Percentiles rank a stretch among this genome's conserved stretches.
Evolutionary conservation across 1,284 basidiomycete genomes (phyloP).

Genomic region (Coniferiporia weirii): DNA sequence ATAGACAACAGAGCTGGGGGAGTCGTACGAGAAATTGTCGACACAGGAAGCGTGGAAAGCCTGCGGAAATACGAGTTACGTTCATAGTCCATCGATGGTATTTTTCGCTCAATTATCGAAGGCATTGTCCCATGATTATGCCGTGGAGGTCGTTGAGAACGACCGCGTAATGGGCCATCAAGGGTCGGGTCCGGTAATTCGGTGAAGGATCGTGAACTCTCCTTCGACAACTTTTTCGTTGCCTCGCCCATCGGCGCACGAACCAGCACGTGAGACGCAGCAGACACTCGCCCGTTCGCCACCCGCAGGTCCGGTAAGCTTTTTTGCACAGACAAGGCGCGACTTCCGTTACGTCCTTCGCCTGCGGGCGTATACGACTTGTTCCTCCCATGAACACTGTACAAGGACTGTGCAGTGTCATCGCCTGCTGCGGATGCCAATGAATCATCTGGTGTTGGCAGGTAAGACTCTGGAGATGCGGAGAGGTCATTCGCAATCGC

Average conservation of each 20-base stretch:
- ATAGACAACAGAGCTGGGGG: constrained; percentile 71
- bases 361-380: constrained; percentile 48
- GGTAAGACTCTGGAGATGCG: constrained; percentile 48
- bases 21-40: constrained; percentile 63
- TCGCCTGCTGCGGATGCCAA: constrained; percentile 31
- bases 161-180: constrained; percentile 41
- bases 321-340: constrained; percentile 61
- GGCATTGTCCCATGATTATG: constrained; percentile 39
- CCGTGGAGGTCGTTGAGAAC: constrained; percentile 36
- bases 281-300: constrained; percentile 27
- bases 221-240: constrained; percentile 5
- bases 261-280: not conserved
- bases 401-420: constrained; percentile 12
- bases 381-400: constrained; percentile 47
- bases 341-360: constrained; percentile 28
- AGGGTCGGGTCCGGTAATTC: constrained; percentile 38
- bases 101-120: constrained; percentile 34
- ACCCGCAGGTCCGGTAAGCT: constrained; percentile 84
- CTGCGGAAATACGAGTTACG: constrained; percentile 93
- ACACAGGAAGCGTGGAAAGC: constrained; percentile 69
- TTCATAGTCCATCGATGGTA: constrained; percentile 68
- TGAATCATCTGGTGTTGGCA: constrained; percentile 55
- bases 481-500: constrained; percentile 35
- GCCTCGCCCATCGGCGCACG: not conserved
- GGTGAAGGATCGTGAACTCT: constrained; percentile 3